Base-by-base conservation (phyloP, 78 protist genomes). In the Parvularia atlantis region DNA sequence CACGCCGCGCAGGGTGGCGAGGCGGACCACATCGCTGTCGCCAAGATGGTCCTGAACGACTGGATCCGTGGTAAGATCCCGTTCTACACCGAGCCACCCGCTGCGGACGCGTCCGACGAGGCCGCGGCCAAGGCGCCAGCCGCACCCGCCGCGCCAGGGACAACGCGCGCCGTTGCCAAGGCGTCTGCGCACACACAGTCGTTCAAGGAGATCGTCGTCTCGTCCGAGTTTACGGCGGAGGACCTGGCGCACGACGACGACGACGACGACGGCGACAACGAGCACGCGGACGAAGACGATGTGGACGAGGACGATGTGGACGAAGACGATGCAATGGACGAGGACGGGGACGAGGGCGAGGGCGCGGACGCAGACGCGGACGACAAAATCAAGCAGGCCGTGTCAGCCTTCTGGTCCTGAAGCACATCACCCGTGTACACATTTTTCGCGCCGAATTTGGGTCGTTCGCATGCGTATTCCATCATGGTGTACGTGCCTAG, bases 31-130 rank as follows among this genome's bases (percentile, higher is more conserved):
- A 58, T 76, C 48, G 70, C 88, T 10, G 86, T 73, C 13, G 94
- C 96, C 58, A 91, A 85, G 81, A 67, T 76, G 39, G 80, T 95
- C 28, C 85, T 95, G 9, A 50, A 76, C 56, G 99, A 95, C 77
- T 95, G 78, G 84, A 91, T 84, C 79, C 83, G 96, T 26, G 98
- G 98, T 26, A 26, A 71, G 31, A 54, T 95, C 43, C 98, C 98
- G 26, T 93, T 76, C 85, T 95, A n/a, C n/a, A n/a, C 90, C 71
- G 61, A 26, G 9, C 60, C 81, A 19, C 97, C 98, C 22, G 89
- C 94, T 16, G 54, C 54, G 36, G 54, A 31, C 22, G 31, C 44
- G 31, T 2, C 13, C 6, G 52, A 60, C 9, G 63, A 61, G 30
- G 63, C n/a, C 50, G n/a, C 36, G 58, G n/a, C 2, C 17, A 28